Percentiles rank a stretch among this genome's conserved stretches.
Conservation (phyloP, 2,329 filamentous ascomycete species). For the Herpotrichia juniperi region DNA sequence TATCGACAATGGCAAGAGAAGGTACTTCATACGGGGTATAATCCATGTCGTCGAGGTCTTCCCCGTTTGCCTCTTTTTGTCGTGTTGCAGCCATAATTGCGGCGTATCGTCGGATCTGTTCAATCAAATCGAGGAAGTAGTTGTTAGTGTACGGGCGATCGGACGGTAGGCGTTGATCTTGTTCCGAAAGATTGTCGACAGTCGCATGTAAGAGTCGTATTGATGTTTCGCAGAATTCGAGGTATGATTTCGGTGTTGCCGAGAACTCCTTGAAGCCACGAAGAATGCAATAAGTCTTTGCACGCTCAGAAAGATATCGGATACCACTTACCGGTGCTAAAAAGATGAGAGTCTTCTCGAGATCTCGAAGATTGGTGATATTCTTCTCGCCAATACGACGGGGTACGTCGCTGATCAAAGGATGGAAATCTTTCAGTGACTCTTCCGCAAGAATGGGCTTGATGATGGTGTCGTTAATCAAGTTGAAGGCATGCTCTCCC, state of each 20-base stretch:
- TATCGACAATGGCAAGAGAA: slow-evolving; percentile 1
- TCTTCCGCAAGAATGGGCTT: slow-evolving; percentile 75
- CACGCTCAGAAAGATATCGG: slow-evolving; percentile 60
- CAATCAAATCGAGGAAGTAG: slow-evolving; percentile 95
- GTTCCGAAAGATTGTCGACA: slow-evolving; percentile 82
- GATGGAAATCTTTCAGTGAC: slow-evolving; percentile 78
- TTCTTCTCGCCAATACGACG: slow-evolving; percentile 81
- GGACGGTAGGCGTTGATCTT: slow-evolving; percentile 81
- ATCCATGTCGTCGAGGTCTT: slow-evolving; percentile 58
- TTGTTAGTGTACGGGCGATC: slow-evolving; percentile 94
- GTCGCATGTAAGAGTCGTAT: slow-evolving; percentile 90
- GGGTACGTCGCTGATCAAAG: slow-evolving; percentile 78
- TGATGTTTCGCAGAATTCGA: slow-evolving; percentile 87
- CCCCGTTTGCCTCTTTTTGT: slow-evolving; percentile 66
- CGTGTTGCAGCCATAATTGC: slow-evolving; percentile 79
- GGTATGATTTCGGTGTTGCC: slow-evolving; percentile 74
- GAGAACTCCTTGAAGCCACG: slow-evolving; percentile 73
- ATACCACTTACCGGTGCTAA: slow-evolving; percentile 86
- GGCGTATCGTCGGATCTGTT: slow-evolving; percentile 91
- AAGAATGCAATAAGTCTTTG: slow-evolving; percentile 70
- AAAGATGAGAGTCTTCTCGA: slow-evolving; percentile 92
- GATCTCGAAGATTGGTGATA: slow-evolving; percentile 87
- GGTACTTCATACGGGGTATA: slow-evolving; percentile 50
- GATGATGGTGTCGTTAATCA: slow-evolving; percentile 81
- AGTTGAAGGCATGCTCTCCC: slow-evolving; percentile 71